Evolutionary conservation across 2,329 filamentous ascomycete genomes (phyloP).

Genomic region (Botrytis squamosa): DNA sequence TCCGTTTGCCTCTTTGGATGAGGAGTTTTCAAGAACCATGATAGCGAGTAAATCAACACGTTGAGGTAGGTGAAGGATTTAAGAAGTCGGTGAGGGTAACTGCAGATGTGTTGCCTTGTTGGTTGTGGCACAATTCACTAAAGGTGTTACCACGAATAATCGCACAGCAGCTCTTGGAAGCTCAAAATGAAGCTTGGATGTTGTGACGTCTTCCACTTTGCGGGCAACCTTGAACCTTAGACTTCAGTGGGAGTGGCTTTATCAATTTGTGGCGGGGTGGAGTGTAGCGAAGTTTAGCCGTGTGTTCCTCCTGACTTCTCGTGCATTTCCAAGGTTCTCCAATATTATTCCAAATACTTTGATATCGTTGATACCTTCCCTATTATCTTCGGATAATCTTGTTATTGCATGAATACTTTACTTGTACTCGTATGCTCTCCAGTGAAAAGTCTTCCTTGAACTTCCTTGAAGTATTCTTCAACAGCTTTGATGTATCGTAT

Average conservation of each 20-base stretch:
- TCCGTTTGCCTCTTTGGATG: constrained; percentile 22
- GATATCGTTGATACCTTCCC: not conserved
- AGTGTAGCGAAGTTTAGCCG: not conserved
- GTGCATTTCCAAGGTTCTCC: not conserved
- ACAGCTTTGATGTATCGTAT: not conserved
- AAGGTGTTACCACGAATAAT: constrained; percentile 7
- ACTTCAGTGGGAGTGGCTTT: not conserved
- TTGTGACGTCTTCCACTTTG: constrained; percentile 15
- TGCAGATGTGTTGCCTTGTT: constrained; percentile 6
- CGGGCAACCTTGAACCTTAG: not conserved
- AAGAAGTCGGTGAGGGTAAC: constrained; percentile 22
- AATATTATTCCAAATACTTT: not conserved
- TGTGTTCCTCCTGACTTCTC: no score
- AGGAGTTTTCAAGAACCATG: constrained; percentile 36
- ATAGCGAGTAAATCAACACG: constrained; percentile 2
- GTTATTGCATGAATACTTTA: no score
- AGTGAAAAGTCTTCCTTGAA: not conserved
- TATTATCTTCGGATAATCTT: no score
- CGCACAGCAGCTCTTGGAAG: constrained; percentile 4
- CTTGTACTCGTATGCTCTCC: not conserved
- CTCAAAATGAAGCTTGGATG: not conserved
- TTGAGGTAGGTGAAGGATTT: not conserved
- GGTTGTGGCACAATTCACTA: not conserved
- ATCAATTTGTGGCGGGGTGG: constrained; percentile 6
- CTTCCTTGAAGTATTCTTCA: not conserved